phyloP scores from a whole-genome alignment of 1,284 basidiomycete genomes.

The Prillingera fragicola region DNA sequence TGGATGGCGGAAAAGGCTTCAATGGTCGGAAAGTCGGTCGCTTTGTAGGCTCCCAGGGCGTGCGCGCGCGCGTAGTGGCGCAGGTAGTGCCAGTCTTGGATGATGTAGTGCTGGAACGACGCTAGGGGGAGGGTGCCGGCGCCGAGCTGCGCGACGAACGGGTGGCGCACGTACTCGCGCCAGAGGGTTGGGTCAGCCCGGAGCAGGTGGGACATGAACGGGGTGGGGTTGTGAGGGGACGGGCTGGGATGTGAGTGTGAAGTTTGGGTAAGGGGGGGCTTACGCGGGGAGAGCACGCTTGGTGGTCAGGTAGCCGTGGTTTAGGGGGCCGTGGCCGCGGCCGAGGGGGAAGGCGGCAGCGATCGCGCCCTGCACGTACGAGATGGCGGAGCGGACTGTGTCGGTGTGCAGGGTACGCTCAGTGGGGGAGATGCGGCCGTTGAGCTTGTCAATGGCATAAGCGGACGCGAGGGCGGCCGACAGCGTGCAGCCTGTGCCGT shows the following conservation, averaged over 20 bases:
- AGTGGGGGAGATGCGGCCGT: not conserved
- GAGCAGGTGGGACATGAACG: slow-evolving; percentile 65
- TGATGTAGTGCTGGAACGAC: slow-evolving; percentile 79
- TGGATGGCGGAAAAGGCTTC: slow-evolving; percentile 62
- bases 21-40: slow-evolving; percentile 61
- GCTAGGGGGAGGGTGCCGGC: slow-evolving; percentile 61
- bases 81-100: slow-evolving; percentile 54
- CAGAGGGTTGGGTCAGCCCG: slow-evolving; percentile 56
- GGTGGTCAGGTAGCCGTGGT: slow-evolving; percentile 69
- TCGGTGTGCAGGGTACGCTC: slow-evolving; percentile 51
- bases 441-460: slow-evolving; percentile 11
- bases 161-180: slow-evolving; percentile 57
- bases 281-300: slow-evolving; percentile 58
- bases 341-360: slow-evolving; percentile 66
- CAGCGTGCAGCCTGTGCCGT: slow-evolving; percentile 91
- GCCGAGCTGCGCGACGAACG: slow-evolving; percentile 71
- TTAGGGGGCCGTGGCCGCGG: slow-evolving; percentile 74
- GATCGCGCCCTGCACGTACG: slow-evolving; percentile 73
- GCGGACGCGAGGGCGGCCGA: slow-evolving; percentile 70
- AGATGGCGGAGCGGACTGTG: slow-evolving; percentile 59
- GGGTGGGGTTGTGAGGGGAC: slow-evolving; percentile 60
- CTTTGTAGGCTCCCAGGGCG: slow-evolving; percentile 69
- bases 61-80: slow-evolving; percentile 53
- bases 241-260: slow-evolving; percentile 49
- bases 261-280: slow-evolving; percentile 22